Evolutionary conservation across 352 stramenopile genomes (phyloP), one percentile per base, ranked within the genome.

Genomic region (Pythium brassicae): DNA sequence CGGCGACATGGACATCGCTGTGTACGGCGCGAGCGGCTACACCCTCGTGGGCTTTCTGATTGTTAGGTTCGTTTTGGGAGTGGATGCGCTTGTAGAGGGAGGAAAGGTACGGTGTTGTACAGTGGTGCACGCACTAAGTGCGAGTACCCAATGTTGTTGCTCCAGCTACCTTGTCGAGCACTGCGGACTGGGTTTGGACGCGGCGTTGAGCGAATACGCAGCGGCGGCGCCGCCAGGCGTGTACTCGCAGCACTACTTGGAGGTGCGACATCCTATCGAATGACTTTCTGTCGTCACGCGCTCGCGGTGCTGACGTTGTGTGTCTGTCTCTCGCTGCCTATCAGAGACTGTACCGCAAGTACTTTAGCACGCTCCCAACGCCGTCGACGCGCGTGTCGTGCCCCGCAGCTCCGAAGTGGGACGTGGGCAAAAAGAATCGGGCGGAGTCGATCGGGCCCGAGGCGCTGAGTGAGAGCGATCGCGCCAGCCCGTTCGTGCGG

Each of bases 1-100:
- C 32, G 86, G 83, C 49, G 82, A 95, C 44, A 86, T 83, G 69
- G 81, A 93, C 57, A 67, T 93, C 3, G 83, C 81, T 22, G 85
- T 93, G 4, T 95, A 76, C 52, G 76, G 76, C 23, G 58, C 68
- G 0, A 61, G 62, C 4, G 77, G 76, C 39, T 95, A 89, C 66
- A 91, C 88, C 45, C 71, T 86, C 50, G 71, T 87, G 22, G 85
- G 83, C 1, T 95, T 83, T 42, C 69, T 95, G 17, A 61, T 91
- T 55, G 76, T 90, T 25, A 84, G 77, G 79, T 89, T 49, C 40
- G 66, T n/a, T 1, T n/a, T n/a, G n/a, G n/a, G n/a, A n/a, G n/a
- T n/a, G n/a, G n/a, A n/a, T 39, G 2, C 61, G 14, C 22, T 20
- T 15, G 1, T 46, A 25, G 29, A 10, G 10, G 29, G 10, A 10